Conservation (phyloP, 2,329 filamentous ascomycete genomes). For the Whalleya microplaca region DNA sequence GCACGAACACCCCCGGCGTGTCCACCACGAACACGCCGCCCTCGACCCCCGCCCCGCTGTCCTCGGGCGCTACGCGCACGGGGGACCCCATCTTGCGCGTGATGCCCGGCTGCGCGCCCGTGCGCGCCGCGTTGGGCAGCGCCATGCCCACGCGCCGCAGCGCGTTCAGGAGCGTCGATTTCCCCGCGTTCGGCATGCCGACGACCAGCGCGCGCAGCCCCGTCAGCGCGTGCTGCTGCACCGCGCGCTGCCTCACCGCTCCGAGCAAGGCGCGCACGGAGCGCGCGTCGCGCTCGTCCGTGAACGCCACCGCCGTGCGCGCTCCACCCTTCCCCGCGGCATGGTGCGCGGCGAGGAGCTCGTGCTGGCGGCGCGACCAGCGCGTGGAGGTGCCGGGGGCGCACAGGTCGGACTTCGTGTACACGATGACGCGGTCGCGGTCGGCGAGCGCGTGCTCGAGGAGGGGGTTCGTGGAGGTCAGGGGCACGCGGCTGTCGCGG, state of each 20-base stretch:
- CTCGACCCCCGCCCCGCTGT: constrained; percentile 41
- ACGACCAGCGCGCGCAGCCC: constrained; percentile 87
- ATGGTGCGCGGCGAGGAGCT: constrained; percentile 25
- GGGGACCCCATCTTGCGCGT: constrained; percentile 83
- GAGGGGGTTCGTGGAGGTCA: constrained; percentile 87
- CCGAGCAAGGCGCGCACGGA: constrained; percentile 48
- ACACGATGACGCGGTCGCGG: constrained; percentile 78
- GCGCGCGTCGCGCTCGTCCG: constrained; percentile 42
- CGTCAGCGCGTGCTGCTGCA: constrained; percentile 64
- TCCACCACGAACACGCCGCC: constrained; percentile 83
- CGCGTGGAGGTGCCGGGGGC: constrained; percentile 28
- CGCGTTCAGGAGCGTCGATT: constrained; percentile 90
- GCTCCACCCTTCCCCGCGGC: not conserved
- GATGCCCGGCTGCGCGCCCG: constrained; percentile 85
- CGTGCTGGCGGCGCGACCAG: constrained; percentile 27
- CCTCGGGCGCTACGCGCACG: constrained; percentile 69
- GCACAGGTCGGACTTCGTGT: constrained; percentile 86
- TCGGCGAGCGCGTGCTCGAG: constrained; percentile 79
- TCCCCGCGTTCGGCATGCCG: constrained; percentile 97
- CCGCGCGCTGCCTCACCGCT: constrained; percentile 54
- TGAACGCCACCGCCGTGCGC: constrained; percentile 45
- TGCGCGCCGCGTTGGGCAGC: constrained; percentile 71
- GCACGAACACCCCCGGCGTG: constrained; percentile 93
- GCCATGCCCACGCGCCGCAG: constrained; percentile 71
- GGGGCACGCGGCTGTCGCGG: constrained; percentile 86